Conservation (phyloP, 2,329 filamentous ascomycete species). For the Penicillium sp. region DNA sequence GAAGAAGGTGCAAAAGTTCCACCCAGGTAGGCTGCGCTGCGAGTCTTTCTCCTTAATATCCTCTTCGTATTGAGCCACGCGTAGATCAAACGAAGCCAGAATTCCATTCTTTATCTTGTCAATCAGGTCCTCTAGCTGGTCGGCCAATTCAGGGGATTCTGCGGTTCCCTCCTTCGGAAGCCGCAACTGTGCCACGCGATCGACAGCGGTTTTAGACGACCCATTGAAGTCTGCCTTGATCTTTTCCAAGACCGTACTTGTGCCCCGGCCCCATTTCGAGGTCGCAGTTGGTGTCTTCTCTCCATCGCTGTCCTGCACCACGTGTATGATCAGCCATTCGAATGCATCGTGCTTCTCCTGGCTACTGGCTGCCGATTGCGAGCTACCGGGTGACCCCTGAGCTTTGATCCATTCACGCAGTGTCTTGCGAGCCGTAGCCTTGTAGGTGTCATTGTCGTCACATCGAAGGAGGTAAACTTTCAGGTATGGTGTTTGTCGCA, state of each 20-base stretch:
- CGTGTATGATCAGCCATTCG: conserved; percentile 91
- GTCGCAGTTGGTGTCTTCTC: conserved; percentile 60
- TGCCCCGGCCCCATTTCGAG: conserved; percentile 72
- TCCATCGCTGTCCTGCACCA: conserved; percentile 72
- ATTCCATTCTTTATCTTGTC: conserved; percentile 83
- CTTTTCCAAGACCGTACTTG: conserved; percentile 82
- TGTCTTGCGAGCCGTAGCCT: conserved; percentile 68
- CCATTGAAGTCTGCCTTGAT: conserved; percentile 85
- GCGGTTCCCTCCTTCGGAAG: conserved; percentile 53
- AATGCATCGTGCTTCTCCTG: conserved; percentile 94
- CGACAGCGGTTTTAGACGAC: conserved; percentile 64
- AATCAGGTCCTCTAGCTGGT: conserved; percentile 78
- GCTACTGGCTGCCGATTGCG: conserved; percentile 48
- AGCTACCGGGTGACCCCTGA: conserved; percentile 52
- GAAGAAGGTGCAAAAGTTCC: conserved; percentile 99
- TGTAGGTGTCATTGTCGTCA: conserved; percentile 94
- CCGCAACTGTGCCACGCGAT: conserved; percentile 80
- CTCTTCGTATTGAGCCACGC: conserved; percentile 92
- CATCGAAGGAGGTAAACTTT: conserved; percentile 86
- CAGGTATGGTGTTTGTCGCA: conserved; percentile 88
- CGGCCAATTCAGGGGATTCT: conserved; percentile 73
- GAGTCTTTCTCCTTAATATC: conserved; percentile 93
- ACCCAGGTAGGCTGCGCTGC: conserved; percentile 80
- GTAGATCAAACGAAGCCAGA: conserved; percentile 79
- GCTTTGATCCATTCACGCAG: conserved; percentile 88